Evolutionary conservation across 1,139 yeast genomes (phyloP).

Genomic region (Hansenula lynferdii): DNA sequence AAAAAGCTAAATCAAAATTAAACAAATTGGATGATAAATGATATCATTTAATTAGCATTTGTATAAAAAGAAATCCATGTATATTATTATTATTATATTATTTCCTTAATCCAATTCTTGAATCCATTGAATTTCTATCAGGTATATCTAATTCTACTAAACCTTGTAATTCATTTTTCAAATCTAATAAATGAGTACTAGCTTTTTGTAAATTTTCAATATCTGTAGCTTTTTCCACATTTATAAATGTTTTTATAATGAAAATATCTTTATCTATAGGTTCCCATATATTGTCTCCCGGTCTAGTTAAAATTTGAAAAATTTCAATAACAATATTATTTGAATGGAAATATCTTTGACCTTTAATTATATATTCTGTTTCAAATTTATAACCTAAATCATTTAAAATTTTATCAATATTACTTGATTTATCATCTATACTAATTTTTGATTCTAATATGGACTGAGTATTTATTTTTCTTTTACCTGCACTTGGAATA

Average conservation of each 20-base stretch:
- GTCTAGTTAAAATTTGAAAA: slow-evolving; percentile 41
- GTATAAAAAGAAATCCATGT: no score
- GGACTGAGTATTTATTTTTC: slow-evolving; percentile 61
- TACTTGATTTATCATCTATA: slow-evolving; percentile 26
- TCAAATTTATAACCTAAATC: slow-evolving; percentile 70
- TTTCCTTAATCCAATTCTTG: slow-evolving; percentile 41
- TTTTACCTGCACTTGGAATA: slow-evolving; percentile 84
- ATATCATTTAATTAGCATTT: slow-evolving; percentile 14
- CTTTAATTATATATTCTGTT: slow-evolving; percentile 63
- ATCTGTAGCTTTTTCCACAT: slow-evolving; percentile 70
- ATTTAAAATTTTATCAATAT: slow-evolving; percentile 39
- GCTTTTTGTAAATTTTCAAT: slow-evolving; percentile 67
- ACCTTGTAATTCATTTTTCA: slow-evolving; percentile 64
- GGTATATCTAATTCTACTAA: slow-evolving; percentile 67
- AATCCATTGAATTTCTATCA: slow-evolving; percentile 77
- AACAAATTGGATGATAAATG: slow-evolving; percentile 31
- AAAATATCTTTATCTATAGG: slow-evolving; percentile 29
- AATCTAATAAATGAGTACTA: slow-evolving; percentile 51
- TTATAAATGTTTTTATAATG: slow-evolving; percentile 59
- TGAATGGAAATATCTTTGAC: slow-evolving; percentile 60
- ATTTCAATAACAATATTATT: slow-evolving; percentile 53
- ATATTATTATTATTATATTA: not conserved
- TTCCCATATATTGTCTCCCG: no score
- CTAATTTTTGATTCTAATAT: slow-evolving; percentile 60
- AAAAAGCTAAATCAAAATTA: slow-evolving; percentile 59